phyloP scores from a whole-genome alignment of 768 basidiomycete genomes.

The Suillus ampliporus region DNA sequence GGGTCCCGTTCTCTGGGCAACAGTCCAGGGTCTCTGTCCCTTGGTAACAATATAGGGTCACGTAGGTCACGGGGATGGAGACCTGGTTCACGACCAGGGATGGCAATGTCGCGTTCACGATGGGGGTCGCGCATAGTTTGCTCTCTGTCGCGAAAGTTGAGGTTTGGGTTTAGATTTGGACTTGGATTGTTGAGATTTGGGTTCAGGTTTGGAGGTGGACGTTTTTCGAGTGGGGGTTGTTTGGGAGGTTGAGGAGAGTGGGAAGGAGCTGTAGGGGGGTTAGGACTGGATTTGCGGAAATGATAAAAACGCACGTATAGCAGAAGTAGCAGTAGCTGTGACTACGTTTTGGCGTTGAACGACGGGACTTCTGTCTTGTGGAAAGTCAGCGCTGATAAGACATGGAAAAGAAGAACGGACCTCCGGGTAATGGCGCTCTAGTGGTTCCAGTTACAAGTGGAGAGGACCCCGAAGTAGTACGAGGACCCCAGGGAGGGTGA shows the following conservation, averaged over 20 bases:
- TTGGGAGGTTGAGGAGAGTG: constrained; percentile 29
- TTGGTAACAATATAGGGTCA: neutral
- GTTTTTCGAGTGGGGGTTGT: constrained; percentile 37
- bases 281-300: constrained; percentile 10
- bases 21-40: neutral
- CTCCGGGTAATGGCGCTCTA: constrained; percentile 29
- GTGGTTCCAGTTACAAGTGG: constrained; percentile 26
- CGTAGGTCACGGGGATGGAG: neutral
- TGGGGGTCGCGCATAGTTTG: constrained; percentile 2
- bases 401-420: constrained; percentile 22
- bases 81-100: neutral
- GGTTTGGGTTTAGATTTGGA: constrained; percentile 10
- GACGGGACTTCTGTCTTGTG: constrained; percentile 38
- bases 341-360: constrained; percentile 32
- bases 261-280: constrained; percentile 26
- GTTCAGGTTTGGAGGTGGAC: constrained; percentile 11
- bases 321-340: constrained; percentile 31
- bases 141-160: constrained; percentile 11
- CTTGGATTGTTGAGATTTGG: constrained; percentile 7
- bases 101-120: constrained; percentile 3
- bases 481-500: constrained; percentile 39
- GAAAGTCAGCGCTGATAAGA: too few relatives aligned
- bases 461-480: constrained; percentile 35
- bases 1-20: constrained; percentile 1
- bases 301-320: constrained; percentile 24